Percentiles rank a stretch among this genome's conserved stretches.
Conservation (phyloP, 1,284 basidiomycete genomes). For the Bondarzewia mesenterica region DNA sequence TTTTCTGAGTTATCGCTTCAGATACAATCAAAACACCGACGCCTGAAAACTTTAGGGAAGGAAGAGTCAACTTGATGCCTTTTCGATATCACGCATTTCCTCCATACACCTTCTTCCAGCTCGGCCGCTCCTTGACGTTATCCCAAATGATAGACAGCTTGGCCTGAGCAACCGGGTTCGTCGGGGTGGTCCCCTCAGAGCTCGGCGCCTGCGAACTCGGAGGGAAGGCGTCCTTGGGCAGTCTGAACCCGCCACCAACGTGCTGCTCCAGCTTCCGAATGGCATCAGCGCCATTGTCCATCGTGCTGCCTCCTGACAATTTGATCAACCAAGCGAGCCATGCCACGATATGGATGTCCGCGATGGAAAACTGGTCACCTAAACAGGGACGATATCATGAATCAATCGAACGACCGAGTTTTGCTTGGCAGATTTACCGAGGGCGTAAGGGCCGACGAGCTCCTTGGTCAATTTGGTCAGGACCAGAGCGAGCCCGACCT, state of each 20-base stretch:
- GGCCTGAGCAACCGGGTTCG: constrained; percentile 21
- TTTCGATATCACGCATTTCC: background rate
- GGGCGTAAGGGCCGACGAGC: constrained; percentile 62
- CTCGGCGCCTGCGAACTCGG: constrained; percentile 14
- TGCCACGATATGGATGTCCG: constrained; percentile 72
- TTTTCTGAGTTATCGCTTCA: too few species aligned
- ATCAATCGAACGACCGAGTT: background rate
- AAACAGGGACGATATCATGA: constrained; percentile 12
- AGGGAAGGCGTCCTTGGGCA: constrained; percentile 34
- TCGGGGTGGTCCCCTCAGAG: constrained; percentile 3
- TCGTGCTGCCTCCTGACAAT: constrained; percentile 43
- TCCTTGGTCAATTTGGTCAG: constrained; percentile 43
- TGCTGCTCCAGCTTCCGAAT: constrained; percentile 43
- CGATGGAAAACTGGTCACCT: constrained; percentile 75
- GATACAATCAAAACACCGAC: too few species aligned
- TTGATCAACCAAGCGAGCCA: constrained; percentile 65
- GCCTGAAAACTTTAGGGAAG: too few species aligned
- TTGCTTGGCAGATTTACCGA: constrained; percentile 36
- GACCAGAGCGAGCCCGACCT: constrained; percentile 32
- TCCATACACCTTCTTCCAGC: constrained; percentile 61
- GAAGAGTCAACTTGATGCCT: too few species aligned
- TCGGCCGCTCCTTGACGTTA: constrained; percentile 49
- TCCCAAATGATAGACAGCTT: constrained; percentile 64
- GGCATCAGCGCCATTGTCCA: constrained; percentile 40
- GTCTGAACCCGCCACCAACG: constrained; percentile 35